A percentile compares a stretch with the other conserved stretches of the same genome.
Evolutionary conservation across 108 stramenopile species (phyloP).

Genomic region (Cyclotella distinguenda): DNA sequence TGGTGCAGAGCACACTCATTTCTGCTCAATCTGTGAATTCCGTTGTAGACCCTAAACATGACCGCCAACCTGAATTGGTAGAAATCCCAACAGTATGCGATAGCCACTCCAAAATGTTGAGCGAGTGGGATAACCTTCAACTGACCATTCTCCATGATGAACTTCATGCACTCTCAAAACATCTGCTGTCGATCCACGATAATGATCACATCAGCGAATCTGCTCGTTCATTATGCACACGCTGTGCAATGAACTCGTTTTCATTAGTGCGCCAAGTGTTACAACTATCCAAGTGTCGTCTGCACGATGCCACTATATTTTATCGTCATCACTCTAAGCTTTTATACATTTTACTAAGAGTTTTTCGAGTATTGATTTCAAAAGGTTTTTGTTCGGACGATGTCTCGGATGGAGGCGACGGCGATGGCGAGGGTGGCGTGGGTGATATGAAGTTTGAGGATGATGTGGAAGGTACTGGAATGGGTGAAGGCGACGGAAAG

Average conservation of each 20-base stretch:
- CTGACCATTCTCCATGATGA: slow-evolving; percentile 35
- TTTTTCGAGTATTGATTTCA: slow-evolving; percentile 88
- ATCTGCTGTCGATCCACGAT: slow-evolving; percentile 35
- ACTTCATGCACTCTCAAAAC: slow-evolving; percentile 24
- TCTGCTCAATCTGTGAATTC: slow-evolving; percentile 44
- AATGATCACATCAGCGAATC: slow-evolving; percentile 11
- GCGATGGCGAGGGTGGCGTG: slow-evolving; percentile 64
- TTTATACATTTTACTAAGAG: slow-evolving; percentile 79
- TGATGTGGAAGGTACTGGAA: slow-evolving; percentile 97
- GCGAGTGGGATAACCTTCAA: slow-evolving; percentile 40
- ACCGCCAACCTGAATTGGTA: neutral
- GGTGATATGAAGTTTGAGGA: slow-evolving; percentile 90
- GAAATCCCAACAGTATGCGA: slow-evolving; percentile 15
- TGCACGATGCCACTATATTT: slow-evolving; percentile 53
- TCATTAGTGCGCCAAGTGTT: slow-evolving; percentile 42
- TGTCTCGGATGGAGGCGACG: slow-evolving; percentile 75
- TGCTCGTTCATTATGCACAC: slow-evolving; percentile 42
- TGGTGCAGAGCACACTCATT: slow-evolving; percentile 36
- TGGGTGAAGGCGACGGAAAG: slow-evolving; percentile 97
- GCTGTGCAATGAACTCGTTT: slow-evolving; percentile 49
- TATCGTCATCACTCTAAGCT: slow-evolving; percentile 74
- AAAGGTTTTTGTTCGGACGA: slow-evolving; percentile 93
- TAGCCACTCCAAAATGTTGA: slow-evolving; percentile 40
- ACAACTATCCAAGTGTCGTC: slow-evolving; percentile 25
- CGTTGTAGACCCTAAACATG: neutral